Conservation (phyloP, 176 grass and related monocot species). For the Elymus sibiricus region DNA sequence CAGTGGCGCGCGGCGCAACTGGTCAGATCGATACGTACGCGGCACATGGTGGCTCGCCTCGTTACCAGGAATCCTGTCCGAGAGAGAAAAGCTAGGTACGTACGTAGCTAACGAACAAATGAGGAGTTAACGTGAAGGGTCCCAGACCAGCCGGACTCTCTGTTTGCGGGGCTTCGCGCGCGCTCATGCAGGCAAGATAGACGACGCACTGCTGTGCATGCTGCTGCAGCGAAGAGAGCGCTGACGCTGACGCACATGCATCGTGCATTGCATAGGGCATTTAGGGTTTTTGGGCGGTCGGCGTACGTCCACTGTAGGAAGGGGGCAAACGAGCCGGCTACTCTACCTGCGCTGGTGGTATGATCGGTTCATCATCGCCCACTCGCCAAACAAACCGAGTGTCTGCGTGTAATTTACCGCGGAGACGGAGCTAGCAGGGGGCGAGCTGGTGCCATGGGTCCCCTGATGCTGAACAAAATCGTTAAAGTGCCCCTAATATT, state of each 20-base stretch:
- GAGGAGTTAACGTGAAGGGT: slow-evolving; percentile 25
- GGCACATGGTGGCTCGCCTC: slow-evolving; percentile 33
- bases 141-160: neutral
- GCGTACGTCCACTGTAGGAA: neutral
- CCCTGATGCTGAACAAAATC: no score
- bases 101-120: slow-evolving; percentile 30
- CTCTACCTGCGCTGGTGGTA: neutral
- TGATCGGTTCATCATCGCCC: neutral
- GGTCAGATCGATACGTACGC: neutral
- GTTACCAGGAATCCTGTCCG: slow-evolving; percentile 41
- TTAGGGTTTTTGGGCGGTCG: neutral
- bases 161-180: neutral
- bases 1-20: neutral
- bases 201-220: neutral
- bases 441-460: no score
- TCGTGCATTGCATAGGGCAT: neutral
- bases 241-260: neutral
- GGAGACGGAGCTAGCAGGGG: no score
- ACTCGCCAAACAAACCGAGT: no score
- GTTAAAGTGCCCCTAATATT: no score
- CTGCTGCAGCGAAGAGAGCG: neutral
- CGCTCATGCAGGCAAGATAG: neutral
- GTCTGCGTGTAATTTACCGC: no score
- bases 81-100: neutral
- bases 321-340: neutral